phyloP scores from a whole-genome alignment of 2,329 filamentous ascomycete genomes.

The Colletotrichum sp. region DNA sequence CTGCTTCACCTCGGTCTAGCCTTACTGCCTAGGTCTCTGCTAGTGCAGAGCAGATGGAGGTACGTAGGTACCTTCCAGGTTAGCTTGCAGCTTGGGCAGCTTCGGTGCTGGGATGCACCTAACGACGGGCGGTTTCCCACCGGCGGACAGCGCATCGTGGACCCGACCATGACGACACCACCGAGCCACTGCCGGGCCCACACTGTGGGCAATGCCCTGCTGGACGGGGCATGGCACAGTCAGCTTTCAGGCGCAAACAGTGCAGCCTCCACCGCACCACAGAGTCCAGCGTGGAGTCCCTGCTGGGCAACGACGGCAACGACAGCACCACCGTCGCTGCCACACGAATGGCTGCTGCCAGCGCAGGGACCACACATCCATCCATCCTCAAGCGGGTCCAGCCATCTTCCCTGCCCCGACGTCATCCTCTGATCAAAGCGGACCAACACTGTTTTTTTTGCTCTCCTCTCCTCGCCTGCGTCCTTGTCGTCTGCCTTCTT shows the following conservation, averaged over 20 bases:
- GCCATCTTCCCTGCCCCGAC: background rate
- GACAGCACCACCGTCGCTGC: background rate
- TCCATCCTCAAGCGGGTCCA: background rate
- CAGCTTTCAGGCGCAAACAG: background rate
- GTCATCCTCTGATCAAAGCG: constrained; percentile 6
- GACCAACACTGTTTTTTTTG: background rate
- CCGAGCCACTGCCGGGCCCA: constrained; percentile 17
- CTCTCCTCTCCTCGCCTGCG: background rate
- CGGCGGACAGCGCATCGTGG: constrained; percentile 13
- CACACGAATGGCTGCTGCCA: background rate
- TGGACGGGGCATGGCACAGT: background rate
- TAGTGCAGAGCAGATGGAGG: too few species aligned
- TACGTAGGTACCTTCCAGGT: too few species aligned
- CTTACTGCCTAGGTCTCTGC: too few species aligned
- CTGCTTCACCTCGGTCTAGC: background rate
- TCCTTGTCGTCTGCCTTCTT: background rate
- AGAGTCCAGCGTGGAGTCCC: background rate
- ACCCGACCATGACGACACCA: constrained; percentile 20
- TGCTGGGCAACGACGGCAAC: constrained; percentile 13
- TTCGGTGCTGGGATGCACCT: background rate
- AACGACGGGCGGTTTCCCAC: background rate
- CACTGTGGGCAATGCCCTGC: background rate
- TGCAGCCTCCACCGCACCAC: background rate
- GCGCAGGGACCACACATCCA: background rate
- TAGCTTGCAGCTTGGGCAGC: background rate